Conservation (phyloP, 345 rosid species). For the Tarenaya hassleriana region DNA sequence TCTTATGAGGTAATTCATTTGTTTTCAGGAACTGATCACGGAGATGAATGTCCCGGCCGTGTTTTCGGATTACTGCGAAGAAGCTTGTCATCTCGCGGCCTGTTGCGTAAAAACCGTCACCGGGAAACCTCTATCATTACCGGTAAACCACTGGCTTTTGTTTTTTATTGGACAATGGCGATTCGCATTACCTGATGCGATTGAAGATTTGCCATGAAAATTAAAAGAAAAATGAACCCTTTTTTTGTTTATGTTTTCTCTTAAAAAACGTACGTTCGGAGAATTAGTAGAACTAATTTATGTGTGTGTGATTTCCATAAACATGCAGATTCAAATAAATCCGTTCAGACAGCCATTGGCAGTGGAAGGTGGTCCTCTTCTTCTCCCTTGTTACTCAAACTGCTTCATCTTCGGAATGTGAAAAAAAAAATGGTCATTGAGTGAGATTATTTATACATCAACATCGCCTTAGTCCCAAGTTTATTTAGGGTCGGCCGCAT, state of each 20-base stretch:
- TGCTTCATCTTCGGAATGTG: slow-evolving; percentile 75
- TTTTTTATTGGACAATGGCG: slow-evolving; percentile 15
- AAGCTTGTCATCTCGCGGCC: slow-evolving; percentile 86
- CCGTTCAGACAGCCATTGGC: slow-evolving; percentile 95
- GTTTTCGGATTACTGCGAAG: slow-evolving; percentile 93
- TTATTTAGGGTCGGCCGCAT: too few relatives aligned
- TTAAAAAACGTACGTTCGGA: too few relatives aligned
- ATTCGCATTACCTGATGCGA: too few relatives aligned
- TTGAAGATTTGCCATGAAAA: too few relatives aligned
- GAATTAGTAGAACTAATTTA: not conserved
- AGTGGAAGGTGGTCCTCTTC: slow-evolving; percentile 60
- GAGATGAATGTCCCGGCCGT: slow-evolving; percentile 62
- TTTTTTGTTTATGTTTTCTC: not conserved
- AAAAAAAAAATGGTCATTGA: too few relatives aligned
- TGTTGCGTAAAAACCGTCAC: slow-evolving; percentile 47
- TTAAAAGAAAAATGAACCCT: too few relatives aligned
- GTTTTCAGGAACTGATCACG: slow-evolving; percentile 63
- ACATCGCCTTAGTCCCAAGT: too few relatives aligned
- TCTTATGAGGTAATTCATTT: not conserved
- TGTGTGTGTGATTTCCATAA: not conserved
- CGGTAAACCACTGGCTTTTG: slow-evolving; percentile 29
- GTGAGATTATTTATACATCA: too few relatives aligned
- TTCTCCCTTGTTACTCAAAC: slow-evolving; percentile 88
- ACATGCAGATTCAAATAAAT: slow-evolving; percentile 66
- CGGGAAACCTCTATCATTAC: slow-evolving; percentile 46